Percentiles rank a stretch among this genome's conserved stretches.
These are phyloP conservation scores for Tetrahymena thermophila DNA, from an alignment of 73 alveolate species.

Conservation along the genomic window DNA sequence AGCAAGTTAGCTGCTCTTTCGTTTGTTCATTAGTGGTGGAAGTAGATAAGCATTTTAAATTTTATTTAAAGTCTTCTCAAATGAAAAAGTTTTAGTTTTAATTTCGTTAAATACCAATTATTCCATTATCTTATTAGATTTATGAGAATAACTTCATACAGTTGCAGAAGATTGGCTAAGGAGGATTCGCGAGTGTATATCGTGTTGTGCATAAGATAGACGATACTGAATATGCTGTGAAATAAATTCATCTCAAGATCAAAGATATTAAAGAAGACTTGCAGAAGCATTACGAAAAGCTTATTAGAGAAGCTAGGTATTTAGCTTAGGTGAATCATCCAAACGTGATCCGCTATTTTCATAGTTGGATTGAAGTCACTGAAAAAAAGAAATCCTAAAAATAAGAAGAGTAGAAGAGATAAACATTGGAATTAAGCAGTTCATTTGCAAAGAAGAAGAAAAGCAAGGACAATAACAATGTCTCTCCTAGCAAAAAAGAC, in stretches of 20 bases:
- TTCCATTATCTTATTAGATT: conserved; percentile 9
- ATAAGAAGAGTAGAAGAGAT: neutral
- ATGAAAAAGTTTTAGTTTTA: neutral
- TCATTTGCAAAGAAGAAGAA: neutral
- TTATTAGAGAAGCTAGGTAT: conserved; percentile 22
- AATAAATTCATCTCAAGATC: conserved; percentile 12
- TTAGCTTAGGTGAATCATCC: conserved; percentile 35
- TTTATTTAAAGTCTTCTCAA: neutral
- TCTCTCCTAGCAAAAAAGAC: neutral
- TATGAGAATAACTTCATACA: conserved; percentile 39
- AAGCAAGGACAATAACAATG: neutral
- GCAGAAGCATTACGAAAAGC: neutral
- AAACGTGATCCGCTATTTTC: conserved; percentile 32
- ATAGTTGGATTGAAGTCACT: conserved; percentile 40
- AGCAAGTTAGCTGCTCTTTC: neutral
- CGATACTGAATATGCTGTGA: conserved; percentile 33
- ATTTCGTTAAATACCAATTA: neutral
- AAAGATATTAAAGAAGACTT: neutral
- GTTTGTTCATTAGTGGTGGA: too few species aligned
- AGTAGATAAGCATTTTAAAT: neutral
- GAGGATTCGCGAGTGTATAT: conserved; percentile 41
- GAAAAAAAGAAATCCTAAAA: neutral
- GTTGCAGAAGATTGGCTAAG: conserved; percentile 49
- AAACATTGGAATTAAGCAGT: neutral
- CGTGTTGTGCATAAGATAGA: conserved; percentile 29